A percentile compares a stretch with the other conserved stretches of the same genome.
Evolutionary conservation across 352 stramenopile genomes (phyloP).

Genomic region (Aphanomyces astaci): DNA sequence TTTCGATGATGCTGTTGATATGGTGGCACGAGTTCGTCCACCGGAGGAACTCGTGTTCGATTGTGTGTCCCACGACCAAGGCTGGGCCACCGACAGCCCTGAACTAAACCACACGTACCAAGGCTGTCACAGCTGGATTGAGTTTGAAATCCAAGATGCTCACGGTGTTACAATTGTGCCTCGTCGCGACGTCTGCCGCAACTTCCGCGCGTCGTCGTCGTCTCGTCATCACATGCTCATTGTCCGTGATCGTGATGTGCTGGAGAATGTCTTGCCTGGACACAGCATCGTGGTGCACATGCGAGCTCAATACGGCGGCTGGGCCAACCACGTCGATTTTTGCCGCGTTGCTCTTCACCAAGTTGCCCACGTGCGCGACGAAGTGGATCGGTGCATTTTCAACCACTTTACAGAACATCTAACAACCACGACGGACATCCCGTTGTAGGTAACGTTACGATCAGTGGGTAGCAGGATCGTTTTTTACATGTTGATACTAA

Average conservation of each 20-base stretch:
- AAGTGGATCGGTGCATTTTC: too few species aligned
- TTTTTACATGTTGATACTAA: too few species aligned
- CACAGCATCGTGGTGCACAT: not conserved
- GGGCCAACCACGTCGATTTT: conserved; percentile 5
- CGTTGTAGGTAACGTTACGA: too few species aligned
- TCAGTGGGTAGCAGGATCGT: too few species aligned
- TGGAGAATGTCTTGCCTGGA: not conserved
- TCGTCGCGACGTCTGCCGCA: conserved; percentile 2
- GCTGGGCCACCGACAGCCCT: not conserved
- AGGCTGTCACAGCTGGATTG: conserved; percentile 13
- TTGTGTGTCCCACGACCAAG: conserved; percentile 16
- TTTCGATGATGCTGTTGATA: not conserved
- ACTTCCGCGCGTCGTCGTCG: not conserved
- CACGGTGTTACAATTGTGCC: not conserved
- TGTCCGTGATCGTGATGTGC: not conserved
- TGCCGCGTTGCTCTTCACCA: too few species aligned
- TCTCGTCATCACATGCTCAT: not conserved
- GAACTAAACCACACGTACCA: conserved; percentile 10
- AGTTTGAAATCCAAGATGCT: conserved; percentile 2
- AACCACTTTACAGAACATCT: too few species aligned
- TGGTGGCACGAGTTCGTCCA: not conserved
- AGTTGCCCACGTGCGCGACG: too few species aligned
- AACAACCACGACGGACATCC: too few species aligned
- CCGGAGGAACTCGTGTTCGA: not conserved
- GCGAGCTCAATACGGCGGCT: not conserved